Conservation (phyloP, 805 yeast genomes). For the Saccharomyces paradoxus region DNA sequence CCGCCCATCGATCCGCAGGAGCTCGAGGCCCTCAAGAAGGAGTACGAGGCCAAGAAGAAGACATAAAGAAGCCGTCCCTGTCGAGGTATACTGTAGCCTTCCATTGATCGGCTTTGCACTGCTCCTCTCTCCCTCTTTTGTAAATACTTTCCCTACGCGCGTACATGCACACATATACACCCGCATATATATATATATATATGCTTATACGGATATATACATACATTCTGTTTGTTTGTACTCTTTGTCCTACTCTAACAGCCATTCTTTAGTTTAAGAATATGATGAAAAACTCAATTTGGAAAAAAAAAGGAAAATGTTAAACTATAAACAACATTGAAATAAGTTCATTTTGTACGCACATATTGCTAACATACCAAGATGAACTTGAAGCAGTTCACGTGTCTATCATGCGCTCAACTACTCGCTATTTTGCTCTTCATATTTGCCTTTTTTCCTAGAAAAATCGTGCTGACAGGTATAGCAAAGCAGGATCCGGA, state of each 20-base stretch:
- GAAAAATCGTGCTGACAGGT: background rate
- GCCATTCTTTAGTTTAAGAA: background rate
- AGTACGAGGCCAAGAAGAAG: slow-evolving; percentile 43
- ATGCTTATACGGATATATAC: background rate
- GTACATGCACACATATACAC: background rate
- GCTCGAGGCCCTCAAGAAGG: slow-evolving; percentile 60
- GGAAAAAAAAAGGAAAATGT: background rate
- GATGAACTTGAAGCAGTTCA: background rate
- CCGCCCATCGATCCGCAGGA: slow-evolving; percentile 85
- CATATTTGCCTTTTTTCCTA: background rate
- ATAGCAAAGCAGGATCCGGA: background rate
- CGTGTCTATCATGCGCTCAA: background rate
- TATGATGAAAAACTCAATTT: background rate
- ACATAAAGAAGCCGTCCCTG: background rate
- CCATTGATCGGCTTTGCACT: too few species aligned
- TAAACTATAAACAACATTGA: background rate
- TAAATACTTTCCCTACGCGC: background rate
- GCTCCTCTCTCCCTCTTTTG: background rate
- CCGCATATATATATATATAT: background rate
- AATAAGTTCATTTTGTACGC: background rate
- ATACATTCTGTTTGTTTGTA: background rate
- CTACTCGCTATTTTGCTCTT: background rate
- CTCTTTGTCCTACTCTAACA: background rate
- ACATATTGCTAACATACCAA: background rate
- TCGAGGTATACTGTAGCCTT: slow-evolving; percentile 2